A percentile compares a stretch with the other conserved stretches of the same genome.
These are phyloP conservation scores for Xylariales sp. DNA, from an alignment of 2,329 filamentous ascomycete species.

Conservation along the genomic window DNA sequence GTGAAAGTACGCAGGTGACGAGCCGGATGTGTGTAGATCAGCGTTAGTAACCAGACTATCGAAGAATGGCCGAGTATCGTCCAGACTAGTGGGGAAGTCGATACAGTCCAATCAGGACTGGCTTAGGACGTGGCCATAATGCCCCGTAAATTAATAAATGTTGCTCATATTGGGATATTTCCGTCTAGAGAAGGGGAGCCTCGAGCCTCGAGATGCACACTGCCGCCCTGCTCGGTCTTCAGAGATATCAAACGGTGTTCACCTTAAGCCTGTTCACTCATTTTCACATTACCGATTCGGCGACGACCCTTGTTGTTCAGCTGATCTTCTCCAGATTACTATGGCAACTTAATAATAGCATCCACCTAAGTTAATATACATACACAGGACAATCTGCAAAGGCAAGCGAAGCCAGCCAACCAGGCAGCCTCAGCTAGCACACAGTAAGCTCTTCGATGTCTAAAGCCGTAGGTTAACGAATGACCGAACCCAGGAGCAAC, in stretches of 20 bases:
- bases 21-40: constrained; percentile 12
- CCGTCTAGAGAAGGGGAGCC: constrained; percentile 36
- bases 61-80: constrained; percentile 36
- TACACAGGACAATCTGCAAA: constrained; percentile 25
- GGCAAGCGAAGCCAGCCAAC: constrained; percentile 16
- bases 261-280: constrained; percentile 38
- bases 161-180: constrained; percentile 25
- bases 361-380: constrained; percentile 37
- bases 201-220: constrained; percentile 42
- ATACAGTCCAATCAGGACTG: constrained; percentile 26
- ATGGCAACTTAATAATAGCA: constrained; percentile 18
- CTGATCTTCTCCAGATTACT: constrained; percentile 28
- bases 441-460: constrained; percentile 12
- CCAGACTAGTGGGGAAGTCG: constrained; percentile 28
- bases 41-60: constrained; percentile 29
- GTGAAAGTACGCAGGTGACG: background rate
- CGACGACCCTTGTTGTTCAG: constrained; percentile 19
- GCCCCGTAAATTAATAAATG: constrained; percentile 30
- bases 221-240: constrained; percentile 36
- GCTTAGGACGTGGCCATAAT: constrained; percentile 31
- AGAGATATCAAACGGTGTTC: constrained; percentile 35
- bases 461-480: constrained; percentile 7
- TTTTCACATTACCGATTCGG: constrained; percentile 25
- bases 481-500: background rate
- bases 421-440: constrained; percentile 5